Evolutionary conservation across 208 protist species (phyloP).

Genomic region (Leptomonas pyrrhocoris): DNA sequence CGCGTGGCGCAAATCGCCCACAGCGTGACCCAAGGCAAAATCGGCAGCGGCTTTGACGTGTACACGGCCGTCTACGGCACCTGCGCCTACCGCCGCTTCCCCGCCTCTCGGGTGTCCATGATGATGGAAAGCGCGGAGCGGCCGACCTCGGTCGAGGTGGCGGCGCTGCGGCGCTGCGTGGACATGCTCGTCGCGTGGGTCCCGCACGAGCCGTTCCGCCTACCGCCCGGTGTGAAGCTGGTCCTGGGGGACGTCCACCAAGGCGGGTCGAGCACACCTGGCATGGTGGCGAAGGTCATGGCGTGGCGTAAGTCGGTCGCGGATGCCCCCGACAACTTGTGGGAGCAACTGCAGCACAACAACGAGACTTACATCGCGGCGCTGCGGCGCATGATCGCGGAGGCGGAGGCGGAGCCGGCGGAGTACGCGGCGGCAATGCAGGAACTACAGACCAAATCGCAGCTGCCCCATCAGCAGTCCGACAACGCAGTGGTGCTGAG

Average conservation of each 20-base stretch:
- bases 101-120: constrained; percentile 54
- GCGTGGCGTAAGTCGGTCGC: constrained; percentile 79
- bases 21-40: constrained; percentile 95
- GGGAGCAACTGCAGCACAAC: constrained; percentile 62
- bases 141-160: constrained; percentile 47
- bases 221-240: constrained; percentile 85
- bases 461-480: background rate
- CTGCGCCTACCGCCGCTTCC: constrained; percentile 92
- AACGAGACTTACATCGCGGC: constrained; percentile 76
- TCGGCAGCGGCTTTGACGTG: constrained; percentile 97
- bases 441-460: constrained; percentile 21
- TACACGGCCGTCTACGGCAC: constrained; percentile 94
- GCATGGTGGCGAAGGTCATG: constrained; percentile 95
- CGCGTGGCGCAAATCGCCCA: constrained; percentile 93
- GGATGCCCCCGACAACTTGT: constrained; percentile 51
- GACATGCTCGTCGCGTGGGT: constrained; percentile 72
- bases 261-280: constrained; percentile 93
- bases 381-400: constrained; percentile 48
- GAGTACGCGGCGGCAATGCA: constrained; percentile 37
- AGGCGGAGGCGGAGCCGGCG: constrained; percentile 21
- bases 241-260: constrained; percentile 90
- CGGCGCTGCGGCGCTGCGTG: constrained; percentile 49
- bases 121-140: constrained; percentile 48
- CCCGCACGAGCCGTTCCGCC: constrained; percentile 58
- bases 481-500: constrained; percentile 30